Percentiles rank a stretch among this genome's conserved stretches.
Evolutionary conservation across 164 flowering plant species (phyloP).

Genomic region (Cinnamomum chago): DNA sequence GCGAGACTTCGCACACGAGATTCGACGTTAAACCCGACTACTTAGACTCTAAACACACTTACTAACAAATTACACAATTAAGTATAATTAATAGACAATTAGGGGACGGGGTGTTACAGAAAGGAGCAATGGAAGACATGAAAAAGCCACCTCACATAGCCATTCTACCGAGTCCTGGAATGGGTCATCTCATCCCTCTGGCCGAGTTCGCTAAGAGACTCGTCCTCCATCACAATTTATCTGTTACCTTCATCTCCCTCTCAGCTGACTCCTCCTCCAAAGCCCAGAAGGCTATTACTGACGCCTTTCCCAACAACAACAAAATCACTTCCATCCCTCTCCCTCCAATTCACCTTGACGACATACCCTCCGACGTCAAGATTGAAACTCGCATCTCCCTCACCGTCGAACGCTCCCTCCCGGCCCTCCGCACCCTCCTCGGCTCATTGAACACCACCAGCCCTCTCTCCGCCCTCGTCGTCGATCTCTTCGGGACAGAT

Average conservation of each 20-base stretch:
- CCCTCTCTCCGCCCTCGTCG: slow-evolving; percentile 27
- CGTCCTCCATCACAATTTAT: slow-evolving; percentile 13
- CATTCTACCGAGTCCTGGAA: slow-evolving; percentile 32
- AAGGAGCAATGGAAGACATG: neutral
- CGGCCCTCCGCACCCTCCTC: slow-evolving; percentile 15
- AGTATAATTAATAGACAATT: too few species aligned
- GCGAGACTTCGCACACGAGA: too few species aligned
- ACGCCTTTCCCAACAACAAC: slow-evolving; percentile 9
- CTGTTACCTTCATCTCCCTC: slow-evolving; percentile 30
- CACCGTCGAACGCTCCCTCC: slow-evolving; percentile 4
- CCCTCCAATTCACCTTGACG: slow-evolving; percentile 23
- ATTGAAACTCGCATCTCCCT: slow-evolving; percentile 6
- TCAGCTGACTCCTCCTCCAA: slow-evolving; percentile 10
- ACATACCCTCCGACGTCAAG: slow-evolving; percentile 11
- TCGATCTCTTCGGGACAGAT: slow-evolving; percentile 36
- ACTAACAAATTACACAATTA: too few species aligned
- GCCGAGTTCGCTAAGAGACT: slow-evolving; percentile 35
- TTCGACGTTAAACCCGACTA: too few species aligned
- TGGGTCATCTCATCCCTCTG: slow-evolving; percentile 49
- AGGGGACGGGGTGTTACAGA: too few species aligned
- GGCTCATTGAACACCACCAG: slow-evolving; percentile 4
- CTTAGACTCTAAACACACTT: too few species aligned
- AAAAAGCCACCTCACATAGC: slow-evolving; percentile 13
- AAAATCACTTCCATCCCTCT: slow-evolving; percentile 18
- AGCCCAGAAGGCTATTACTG: slow-evolving; percentile 15